phyloP scores from a whole-genome alignment of 1,284 basidiomycete genomes.

The Tylopilus sp. region DNA sequence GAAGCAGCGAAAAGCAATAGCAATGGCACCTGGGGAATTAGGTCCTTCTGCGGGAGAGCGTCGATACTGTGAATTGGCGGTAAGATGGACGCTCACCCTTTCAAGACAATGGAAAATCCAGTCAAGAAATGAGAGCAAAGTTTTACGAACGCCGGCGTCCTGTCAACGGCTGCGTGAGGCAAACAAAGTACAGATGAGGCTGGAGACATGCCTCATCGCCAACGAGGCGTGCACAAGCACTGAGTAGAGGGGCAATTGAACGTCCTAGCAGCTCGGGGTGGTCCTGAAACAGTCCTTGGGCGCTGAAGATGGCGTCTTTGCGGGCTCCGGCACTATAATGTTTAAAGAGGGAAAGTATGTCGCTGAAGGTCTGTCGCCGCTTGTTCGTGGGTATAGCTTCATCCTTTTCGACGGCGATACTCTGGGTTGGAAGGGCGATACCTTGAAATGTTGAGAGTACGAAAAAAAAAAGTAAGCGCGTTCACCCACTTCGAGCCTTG shows the following conservation, averaged over 20 bases:
- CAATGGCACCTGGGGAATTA: constrained; percentile 68
- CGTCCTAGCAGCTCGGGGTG: constrained; percentile 57
- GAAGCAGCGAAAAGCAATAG: constrained; percentile 86
- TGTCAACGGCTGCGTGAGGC: constrained; percentile 25
- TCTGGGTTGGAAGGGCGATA: constrained; percentile 87
- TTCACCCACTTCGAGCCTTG: constrained; percentile 76
- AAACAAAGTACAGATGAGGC: background rate
- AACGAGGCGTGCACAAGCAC: constrained; percentile 68
- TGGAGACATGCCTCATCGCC: constrained; percentile 66
- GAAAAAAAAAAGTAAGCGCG: too few relatives aligned
- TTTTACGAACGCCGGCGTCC: constrained; percentile 65
- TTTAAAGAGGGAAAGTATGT: constrained; percentile 76
- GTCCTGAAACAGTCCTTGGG: constrained; percentile 75
- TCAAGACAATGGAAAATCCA: constrained; percentile 74
- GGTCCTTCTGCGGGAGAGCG: constrained; percentile 47
- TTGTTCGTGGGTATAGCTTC: constrained; percentile 64
- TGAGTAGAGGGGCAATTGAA: constrained; percentile 63
- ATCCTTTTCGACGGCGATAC: constrained; percentile 57
- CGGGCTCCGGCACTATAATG: constrained; percentile 80
- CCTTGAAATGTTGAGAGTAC: constrained; percentile 61
- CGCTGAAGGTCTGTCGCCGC: constrained; percentile 72
- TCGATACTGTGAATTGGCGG: constrained; percentile 3
- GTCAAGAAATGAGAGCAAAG: constrained; percentile 54
- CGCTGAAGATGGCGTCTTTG: constrained; percentile 78
- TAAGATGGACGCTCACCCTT: constrained; percentile 40